phyloP scores from a whole-genome alignment of 108 stramenopile species.

The Aureococcus anophagefferens region DNA sequence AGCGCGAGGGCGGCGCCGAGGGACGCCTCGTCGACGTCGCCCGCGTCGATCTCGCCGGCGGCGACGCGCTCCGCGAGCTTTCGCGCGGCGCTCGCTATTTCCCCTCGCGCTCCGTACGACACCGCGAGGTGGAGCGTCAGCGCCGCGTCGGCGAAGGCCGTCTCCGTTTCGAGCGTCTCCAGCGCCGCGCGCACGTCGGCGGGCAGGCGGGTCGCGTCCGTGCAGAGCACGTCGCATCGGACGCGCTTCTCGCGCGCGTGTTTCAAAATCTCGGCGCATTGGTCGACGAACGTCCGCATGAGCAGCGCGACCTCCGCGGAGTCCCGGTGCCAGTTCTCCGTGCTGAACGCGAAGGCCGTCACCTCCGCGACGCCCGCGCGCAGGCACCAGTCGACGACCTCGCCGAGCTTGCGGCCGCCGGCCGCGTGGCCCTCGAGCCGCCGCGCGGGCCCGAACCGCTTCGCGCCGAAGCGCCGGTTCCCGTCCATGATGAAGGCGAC shows the following conservation, averaged over 20 bases:
- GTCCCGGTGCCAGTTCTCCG: constrained; percentile 91
- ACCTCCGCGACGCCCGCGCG: constrained; percentile 58
- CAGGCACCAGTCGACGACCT: constrained; percentile 88
- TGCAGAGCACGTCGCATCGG: constrained; percentile 3
- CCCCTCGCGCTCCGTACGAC: constrained; percentile 39
- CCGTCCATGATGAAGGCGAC: constrained; percentile 95
- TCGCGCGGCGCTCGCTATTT: constrained; percentile 30
- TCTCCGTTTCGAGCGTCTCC: constrained; percentile 23
- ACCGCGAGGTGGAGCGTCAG: constrained; percentile 43
- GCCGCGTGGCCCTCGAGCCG: constrained; percentile 68
- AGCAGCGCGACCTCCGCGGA: constrained; percentile 65
- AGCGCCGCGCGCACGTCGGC: not conserved
- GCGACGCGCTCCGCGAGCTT: constrained; percentile 13
- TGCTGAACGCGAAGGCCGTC: constrained; percentile 94
- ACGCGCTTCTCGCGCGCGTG: not conserved
- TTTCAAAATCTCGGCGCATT: constrained; percentile 66
- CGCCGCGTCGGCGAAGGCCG: constrained; percentile 5
- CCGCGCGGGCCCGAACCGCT: constrained; percentile 39
- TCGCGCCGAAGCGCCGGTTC: constrained; percentile 84
- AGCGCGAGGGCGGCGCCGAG: constrained; percentile 45
- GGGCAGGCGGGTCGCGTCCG: not conserved
- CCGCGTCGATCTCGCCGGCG: constrained; percentile 33
- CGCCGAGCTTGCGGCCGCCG: constrained; percentile 72
- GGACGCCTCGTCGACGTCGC: constrained; percentile 45
- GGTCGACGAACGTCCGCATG: constrained; percentile 69